Evolutionary conservation across 805 yeast species (phyloP).

Genomic region (Blastobotrys muscicola): DNA sequence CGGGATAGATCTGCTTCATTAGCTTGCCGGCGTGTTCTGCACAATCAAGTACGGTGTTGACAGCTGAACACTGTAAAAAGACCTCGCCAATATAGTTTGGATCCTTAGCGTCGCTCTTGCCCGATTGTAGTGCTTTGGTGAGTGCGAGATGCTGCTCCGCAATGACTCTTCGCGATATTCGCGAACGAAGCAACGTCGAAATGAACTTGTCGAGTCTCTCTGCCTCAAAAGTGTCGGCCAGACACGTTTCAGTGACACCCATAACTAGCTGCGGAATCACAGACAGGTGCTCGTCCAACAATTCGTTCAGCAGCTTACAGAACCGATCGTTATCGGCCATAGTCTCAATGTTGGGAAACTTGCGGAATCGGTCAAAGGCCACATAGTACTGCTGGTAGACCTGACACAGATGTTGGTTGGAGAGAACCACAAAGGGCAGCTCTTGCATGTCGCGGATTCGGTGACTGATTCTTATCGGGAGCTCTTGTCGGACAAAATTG

Average conservation of each 20-base stretch:
- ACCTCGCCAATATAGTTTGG: slow-evolving; percentile 56
- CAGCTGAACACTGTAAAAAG: slow-evolving; percentile 68
- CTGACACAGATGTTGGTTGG: slow-evolving; percentile 76
- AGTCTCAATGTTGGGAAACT: slow-evolving; percentile 54
- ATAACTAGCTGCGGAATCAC: slow-evolving; percentile 83
- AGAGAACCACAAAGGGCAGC: slow-evolving; percentile 73
- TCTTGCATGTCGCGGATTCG: slow-evolving; percentile 70
- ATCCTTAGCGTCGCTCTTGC: slow-evolving; percentile 33
- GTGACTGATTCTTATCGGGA: slow-evolving; percentile 76
- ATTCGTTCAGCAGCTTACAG: slow-evolving; percentile 50
- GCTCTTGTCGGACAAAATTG: slow-evolving; percentile 76
- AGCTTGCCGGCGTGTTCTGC: slow-evolving; percentile 45
- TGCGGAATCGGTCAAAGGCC: slow-evolving; percentile 78
- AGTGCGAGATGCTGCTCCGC: slow-evolving; percentile 86
- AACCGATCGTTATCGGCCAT: slow-evolving; percentile 69
- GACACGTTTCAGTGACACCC: slow-evolving; percentile 82
- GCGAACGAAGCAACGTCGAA: slow-evolving; percentile 68
- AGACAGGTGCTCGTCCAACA: slow-evolving; percentile 65
- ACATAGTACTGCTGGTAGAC: slow-evolving; percentile 85
- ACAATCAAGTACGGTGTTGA: slow-evolving; percentile 52
- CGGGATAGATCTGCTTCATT: slow-evolving; percentile 22
- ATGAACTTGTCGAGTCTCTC: slow-evolving; percentile 60
- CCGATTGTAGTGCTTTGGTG: slow-evolving; percentile 49
- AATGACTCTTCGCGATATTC: slow-evolving; percentile 82
- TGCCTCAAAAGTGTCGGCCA: slow-evolving; percentile 47